A percentile compares a stretch with the other conserved stretches of the same genome.
phyloP scores from a whole-genome alignment of 495 filamentous ascomycete species.

The Lentithecium fluviatile region DNA sequence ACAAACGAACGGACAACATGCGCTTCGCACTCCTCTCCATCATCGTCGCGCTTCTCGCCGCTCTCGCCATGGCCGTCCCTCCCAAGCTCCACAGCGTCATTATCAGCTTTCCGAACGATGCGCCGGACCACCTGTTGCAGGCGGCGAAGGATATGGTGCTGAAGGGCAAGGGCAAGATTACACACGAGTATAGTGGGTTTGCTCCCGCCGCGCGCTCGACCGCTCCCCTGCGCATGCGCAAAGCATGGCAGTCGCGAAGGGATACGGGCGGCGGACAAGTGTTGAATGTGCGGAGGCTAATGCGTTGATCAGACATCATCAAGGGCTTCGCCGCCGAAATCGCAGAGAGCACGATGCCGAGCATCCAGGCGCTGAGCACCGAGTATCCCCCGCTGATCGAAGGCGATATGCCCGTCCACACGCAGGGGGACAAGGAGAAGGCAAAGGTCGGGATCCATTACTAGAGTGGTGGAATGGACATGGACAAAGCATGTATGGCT shows the following conservation, averaged over 20 bases:
- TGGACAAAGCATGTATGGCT: neutral
- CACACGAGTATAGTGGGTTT: conserved; percentile 57
- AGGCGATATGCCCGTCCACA: conserved; percentile 64
- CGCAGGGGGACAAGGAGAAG: conserved; percentile 3
- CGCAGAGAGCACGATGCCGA: conserved; percentile 64
- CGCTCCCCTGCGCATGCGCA: neutral
- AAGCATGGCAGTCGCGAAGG: neutral
- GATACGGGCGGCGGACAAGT: neutral
- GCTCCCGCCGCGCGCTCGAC: neutral
- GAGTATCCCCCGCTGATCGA: conserved; percentile 70
- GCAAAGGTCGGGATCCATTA: neutral
- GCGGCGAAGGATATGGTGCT: conserved; percentile 69
- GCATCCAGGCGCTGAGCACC: conserved; percentile 63
- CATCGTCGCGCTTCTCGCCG: conserved; percentile 54
- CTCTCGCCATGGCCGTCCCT: conserved; percentile 54
- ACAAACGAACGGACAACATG: conserved; percentile 49
- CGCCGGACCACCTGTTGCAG: conserved; percentile 65
- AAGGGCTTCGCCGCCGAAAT: conserved; percentile 75
- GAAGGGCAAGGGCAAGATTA: conserved; percentile 55
- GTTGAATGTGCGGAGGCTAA: conserved; percentile 19
- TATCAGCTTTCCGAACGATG: conserved; percentile 71
- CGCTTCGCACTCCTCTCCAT: conserved; percentile 52
- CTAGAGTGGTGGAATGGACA: neutral
- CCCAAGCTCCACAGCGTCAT: conserved; percentile 67
- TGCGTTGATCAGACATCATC: conserved; percentile 49